Percentiles rank a stretch among this genome's conserved stretches.
Conservation (phyloP, 73 alveolate species). For the Paramecium primaurelia region DNA sequence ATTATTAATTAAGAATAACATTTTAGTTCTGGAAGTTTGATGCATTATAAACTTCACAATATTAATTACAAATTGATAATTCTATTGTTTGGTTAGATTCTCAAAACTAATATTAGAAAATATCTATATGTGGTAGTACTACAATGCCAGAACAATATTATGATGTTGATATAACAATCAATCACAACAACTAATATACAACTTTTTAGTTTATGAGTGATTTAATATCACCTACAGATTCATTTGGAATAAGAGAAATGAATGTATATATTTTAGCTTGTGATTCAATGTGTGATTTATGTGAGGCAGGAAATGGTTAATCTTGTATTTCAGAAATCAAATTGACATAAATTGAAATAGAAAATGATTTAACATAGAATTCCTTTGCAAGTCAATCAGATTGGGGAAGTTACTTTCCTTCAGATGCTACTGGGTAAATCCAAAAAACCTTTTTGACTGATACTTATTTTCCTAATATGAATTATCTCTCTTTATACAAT, state of each 20-base stretch:
- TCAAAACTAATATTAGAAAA: not conserved
- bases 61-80: not conserved
- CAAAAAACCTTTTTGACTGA: not conserved
- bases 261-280: not conserved
- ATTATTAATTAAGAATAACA: not conserved
- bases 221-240: not conserved
- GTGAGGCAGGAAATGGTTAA: not conserved
- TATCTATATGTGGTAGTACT: not conserved
- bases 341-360: not conserved
- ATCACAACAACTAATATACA: not conserved
- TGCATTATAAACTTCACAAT: not conserved
- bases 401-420: not conserved
- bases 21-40: not conserved
- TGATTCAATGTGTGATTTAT: not conserved
- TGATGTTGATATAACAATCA: not conserved
- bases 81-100: not conserved
- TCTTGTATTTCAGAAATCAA: not conserved
- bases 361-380: not conserved
- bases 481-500: not conserved
- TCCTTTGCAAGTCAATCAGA: not conserved
- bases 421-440: not conserved
- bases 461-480: not conserved
- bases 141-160: not conserved
- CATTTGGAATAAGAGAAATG: not conserved
- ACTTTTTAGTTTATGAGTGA: not conserved